Percentiles rank a stretch among this genome's conserved stretches.
These are phyloP conservation scores for Acrocalymma vagum DNA, from an alignment of 2,329 filamentous ascomycete genomes.

Conservation along the genomic window DNA sequence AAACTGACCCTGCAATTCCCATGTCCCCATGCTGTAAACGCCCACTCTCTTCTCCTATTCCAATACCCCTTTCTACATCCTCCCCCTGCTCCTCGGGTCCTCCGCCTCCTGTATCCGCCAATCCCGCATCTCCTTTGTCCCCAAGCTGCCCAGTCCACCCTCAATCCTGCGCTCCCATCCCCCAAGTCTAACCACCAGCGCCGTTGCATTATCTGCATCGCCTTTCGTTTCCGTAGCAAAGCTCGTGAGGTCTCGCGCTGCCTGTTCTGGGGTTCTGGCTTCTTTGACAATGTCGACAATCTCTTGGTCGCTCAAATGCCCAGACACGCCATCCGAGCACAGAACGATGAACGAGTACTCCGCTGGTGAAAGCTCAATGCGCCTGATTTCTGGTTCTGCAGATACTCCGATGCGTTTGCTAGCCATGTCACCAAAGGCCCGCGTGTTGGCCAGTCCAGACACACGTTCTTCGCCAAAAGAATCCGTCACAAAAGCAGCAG, in stretches of 20 bases:
- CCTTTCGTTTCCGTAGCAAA: slow-evolving; percentile 85
- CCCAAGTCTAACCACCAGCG: slow-evolving; percentile 68
- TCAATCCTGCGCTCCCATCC: slow-evolving; percentile 77
- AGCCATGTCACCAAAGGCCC: slow-evolving; percentile 90
- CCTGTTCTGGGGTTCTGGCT: slow-evolving; percentile 88
- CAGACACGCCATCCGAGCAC: slow-evolving; percentile 87
- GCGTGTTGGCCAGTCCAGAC: slow-evolving; percentile 89
- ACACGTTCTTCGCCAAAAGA: slow-evolving; percentile 98
- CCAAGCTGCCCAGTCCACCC: slow-evolving; percentile 86
- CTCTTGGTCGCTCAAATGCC: slow-evolving; percentile 88
- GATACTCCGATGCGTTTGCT: slow-evolving; percentile 93
- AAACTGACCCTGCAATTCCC: slow-evolving; percentile 2
- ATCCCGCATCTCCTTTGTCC: slow-evolving; percentile 90
- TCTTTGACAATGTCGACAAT: slow-evolving; percentile 97
- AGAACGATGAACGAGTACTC: slow-evolving; percentile 91
- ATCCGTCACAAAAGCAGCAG: slow-evolving; percentile 88
- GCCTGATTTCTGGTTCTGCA: slow-evolving; percentile 88
- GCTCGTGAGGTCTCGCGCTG: slow-evolving; percentile 77
- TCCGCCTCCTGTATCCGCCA: slow-evolving; percentile 81
- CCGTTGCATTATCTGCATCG: slow-evolving; percentile 71
- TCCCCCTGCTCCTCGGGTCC: slow-evolving; percentile 78
- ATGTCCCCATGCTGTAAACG: not conserved
- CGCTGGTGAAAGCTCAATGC: slow-evolving; percentile 80
- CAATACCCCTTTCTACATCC: slow-evolving; percentile 52
- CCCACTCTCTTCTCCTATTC: not conserved